Evolutionary conservation across 1,284 basidiomycete species (phyloP).

Genomic region (Chondrostereum purpureum): DNA sequence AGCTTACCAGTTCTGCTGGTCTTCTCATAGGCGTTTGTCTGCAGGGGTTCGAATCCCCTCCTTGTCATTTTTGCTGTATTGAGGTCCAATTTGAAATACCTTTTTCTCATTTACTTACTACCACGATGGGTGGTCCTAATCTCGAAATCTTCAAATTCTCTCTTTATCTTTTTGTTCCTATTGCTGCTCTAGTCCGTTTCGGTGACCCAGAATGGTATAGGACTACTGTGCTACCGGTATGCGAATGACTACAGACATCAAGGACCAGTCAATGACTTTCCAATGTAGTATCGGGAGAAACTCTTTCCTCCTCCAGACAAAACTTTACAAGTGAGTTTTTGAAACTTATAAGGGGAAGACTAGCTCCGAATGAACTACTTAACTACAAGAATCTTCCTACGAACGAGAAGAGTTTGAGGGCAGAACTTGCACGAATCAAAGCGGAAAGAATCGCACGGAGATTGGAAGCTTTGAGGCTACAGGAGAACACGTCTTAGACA

Average conservation of each 20-base stretch:
- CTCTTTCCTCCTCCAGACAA: not conserved
- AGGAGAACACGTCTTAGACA: too few species aligned
- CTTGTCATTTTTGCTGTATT: not conserved
- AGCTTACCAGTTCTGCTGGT: not conserved
- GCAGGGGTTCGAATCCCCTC: not conserved
- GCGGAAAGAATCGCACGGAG: conserved; percentile 30
- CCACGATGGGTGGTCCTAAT: conserved; percentile 75
- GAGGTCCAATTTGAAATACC: too few species aligned
- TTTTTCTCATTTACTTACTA: too few species aligned
- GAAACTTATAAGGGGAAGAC: not conserved
- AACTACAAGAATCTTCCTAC: conserved; percentile 20
- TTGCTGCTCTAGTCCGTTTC: conserved; percentile 80
- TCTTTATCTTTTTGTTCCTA: conserved; percentile 84
- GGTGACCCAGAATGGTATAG: conserved; percentile 89
- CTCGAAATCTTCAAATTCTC: conserved; percentile 88
- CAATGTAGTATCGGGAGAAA: not conserved
- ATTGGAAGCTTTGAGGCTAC: not conserved
- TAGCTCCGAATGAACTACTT: not conserved
- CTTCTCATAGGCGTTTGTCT: not conserved
- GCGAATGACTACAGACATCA: conserved; percentile 20
- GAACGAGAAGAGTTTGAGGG: conserved; percentile 54
- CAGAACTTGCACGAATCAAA: conserved; percentile 65
- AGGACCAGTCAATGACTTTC: not conserved
- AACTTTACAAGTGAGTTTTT: not conserved
- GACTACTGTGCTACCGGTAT: conserved; percentile 72